Conservation (phyloP, 495 filamentous ascomycete genomes). For the Massariosphaeria phaeospora region DNA sequence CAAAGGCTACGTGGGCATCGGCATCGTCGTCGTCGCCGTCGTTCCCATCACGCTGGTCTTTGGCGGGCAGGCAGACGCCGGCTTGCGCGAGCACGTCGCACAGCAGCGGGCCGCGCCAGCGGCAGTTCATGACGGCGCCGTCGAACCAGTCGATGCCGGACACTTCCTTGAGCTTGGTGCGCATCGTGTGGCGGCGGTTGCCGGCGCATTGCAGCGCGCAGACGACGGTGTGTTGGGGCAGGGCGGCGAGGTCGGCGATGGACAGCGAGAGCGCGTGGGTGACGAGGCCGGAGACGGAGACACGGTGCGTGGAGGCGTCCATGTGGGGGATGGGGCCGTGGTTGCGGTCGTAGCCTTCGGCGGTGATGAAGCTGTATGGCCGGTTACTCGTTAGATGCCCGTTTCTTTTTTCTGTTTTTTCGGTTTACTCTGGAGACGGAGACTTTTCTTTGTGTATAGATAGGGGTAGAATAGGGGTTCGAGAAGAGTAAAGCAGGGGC, state of each 20-base stretch:
- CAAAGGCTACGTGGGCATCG: slow-evolving; percentile 50
- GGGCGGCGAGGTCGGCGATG: slow-evolving; percentile 20
- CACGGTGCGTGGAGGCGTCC: slow-evolving; percentile 39
- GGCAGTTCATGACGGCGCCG: slow-evolving; percentile 60
- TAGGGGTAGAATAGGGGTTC: background rate
- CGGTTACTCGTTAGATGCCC: too few relatives aligned
- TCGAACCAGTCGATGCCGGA: slow-evolving; percentile 61
- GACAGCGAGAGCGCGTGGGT: slow-evolving; percentile 21
- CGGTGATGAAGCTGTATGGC: slow-evolving; percentile 46
- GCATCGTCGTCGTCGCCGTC: slow-evolving; percentile 26
- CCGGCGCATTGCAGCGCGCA: slow-evolving; percentile 60
- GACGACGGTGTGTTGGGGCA: slow-evolving; percentile 50
- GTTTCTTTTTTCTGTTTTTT: too few relatives aligned
- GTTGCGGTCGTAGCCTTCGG: slow-evolving; percentile 49
- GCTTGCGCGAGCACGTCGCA: slow-evolving; percentile 50
- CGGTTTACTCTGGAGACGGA: too few relatives aligned
- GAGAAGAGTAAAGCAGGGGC: background rate
- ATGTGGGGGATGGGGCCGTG: slow-evolving; percentile 50
- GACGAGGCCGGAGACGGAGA: slow-evolving; percentile 41
- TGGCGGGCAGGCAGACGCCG: too few relatives aligned
- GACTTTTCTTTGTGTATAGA: background rate
- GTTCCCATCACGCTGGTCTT: too few relatives aligned
- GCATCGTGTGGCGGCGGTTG: slow-evolving; percentile 62
- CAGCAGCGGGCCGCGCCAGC: slow-evolving; percentile 53
- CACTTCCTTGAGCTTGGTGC: slow-evolving; percentile 56